Evolutionary conservation across 306 rosid genomes (phyloP), one percentile per base, ranked within the genome.

Genomic region (Prunus dulcis): DNA sequence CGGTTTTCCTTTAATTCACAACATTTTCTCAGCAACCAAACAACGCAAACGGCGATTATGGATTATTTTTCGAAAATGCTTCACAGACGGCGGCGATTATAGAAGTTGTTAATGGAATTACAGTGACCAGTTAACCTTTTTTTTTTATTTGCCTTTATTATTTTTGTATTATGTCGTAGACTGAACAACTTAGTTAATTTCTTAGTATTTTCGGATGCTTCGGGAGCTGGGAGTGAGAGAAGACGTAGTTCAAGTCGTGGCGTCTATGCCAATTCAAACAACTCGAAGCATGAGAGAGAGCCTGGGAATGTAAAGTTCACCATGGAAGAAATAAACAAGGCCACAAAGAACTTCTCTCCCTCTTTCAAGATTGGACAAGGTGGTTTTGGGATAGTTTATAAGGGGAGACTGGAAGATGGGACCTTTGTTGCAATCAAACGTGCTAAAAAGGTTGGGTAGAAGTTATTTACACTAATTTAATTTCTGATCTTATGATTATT

Each of bases 341-440:
- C 83, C 79, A 96, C 99, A 1, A 91, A 80, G 74, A 96, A 87
- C 69, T 96, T 96, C 86, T 93, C 98, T 20, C 88, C 97, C 12
- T 71, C 98, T 69, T 79, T 75, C 45, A 92, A 92, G 89, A 85
- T 96, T 67, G 99, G 99, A 61, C 99, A 91, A 87, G 99, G 99
- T 28, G 99, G 99, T 72, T 96, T 96, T 58, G 99, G 99, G 62
- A 78, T 94, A 9, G 97, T 96, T 45, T 96, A 88, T 82, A 92
- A 81, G 85, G 97, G 93, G 15, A 92, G 80, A 77, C 97, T 96
- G 7, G 73, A 20, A 4, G 86, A 91, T 76, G 99, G 99, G 73
- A 82, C 89, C 18, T 18, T 80, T 28, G 96, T 92, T 73, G 98
- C 99, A 19, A 79, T 92, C 50, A 96, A 96, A 79, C 98, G 99